phyloP scores from a whole-genome alignment of 306 rosid species.

The Fragaria nilgerrensis region DNA sequence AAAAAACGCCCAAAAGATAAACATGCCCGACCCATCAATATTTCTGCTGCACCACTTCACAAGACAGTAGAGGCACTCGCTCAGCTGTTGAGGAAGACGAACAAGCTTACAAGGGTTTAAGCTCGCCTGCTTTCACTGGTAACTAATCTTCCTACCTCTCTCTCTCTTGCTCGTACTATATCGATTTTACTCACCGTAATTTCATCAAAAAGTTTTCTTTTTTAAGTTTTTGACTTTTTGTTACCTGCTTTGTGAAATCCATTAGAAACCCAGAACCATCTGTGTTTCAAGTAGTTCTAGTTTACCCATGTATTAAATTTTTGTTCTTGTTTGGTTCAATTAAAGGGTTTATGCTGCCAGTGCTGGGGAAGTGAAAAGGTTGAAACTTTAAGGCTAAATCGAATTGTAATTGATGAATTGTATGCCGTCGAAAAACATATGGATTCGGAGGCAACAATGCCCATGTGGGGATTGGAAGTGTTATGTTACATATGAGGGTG shows the following conservation, averaged over 20 bases:
- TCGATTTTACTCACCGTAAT: background rate
- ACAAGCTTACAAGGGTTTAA: constrained; percentile 32
- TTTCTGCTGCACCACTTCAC: background rate
- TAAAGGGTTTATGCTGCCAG: constrained; percentile 24
- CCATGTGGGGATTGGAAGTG: constrained; percentile 99
- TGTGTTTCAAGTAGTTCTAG: background rate
- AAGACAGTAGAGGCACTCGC: background rate
- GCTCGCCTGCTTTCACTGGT: constrained; percentile 30
- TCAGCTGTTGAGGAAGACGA: constrained; percentile 18
- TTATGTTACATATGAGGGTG: constrained; percentile 66
- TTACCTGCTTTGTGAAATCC: constrained; percentile 2
- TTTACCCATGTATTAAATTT: constrained; percentile 18
- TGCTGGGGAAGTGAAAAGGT: constrained; percentile 23
- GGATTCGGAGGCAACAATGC: constrained; percentile 91
- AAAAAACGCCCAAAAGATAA: background rate
- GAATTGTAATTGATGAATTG: constrained; percentile 47
- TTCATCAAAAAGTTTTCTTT: background rate
- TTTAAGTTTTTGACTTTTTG: background rate
- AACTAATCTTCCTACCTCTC: background rate
- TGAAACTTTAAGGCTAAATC: background rate
- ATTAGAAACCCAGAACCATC: background rate
- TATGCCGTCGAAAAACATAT: constrained; percentile 58
- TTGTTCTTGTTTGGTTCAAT: constrained; percentile 1
- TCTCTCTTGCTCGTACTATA: background rate
- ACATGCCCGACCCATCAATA: background rate